Percentiles rank a stretch among this genome's conserved stretches.
Evolutionary conservation across 1,139 yeast species (phyloP).

Genomic region (Meyerozyma sp.): DNA sequence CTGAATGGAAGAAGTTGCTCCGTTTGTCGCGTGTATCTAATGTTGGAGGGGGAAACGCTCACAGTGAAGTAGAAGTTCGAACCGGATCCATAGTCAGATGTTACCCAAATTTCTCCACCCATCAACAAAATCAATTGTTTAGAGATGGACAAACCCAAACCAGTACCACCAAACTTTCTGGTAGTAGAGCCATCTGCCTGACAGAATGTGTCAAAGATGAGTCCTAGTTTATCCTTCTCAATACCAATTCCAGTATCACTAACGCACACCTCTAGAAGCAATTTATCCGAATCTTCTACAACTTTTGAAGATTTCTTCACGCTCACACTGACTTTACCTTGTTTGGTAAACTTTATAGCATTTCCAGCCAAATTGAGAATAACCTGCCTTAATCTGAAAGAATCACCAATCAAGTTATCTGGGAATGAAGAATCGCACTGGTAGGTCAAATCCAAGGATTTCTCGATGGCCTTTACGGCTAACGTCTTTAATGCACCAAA

Average conservation of each 20-base stretch:
- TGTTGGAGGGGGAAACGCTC: constrained; percentile 68
- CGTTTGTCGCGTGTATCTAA: constrained; percentile 57
- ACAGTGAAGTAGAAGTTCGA: constrained; percentile 78
- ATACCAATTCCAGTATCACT: constrained; percentile 90
- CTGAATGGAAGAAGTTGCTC: constrained; percentile 72
- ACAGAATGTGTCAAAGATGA: constrained; percentile 83
- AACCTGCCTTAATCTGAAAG: constrained; percentile 80
- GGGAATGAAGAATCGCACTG: constrained; percentile 85
- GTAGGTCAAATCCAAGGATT: constrained; percentile 71
- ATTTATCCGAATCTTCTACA: constrained; percentile 45
- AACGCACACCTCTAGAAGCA: constrained; percentile 76
- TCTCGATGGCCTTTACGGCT: constrained; percentile 85
- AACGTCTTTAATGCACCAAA: constrained; percentile 84
- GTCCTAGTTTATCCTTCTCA: constrained; percentile 73
- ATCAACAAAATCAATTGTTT: constrained; percentile 79
- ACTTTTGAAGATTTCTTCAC: constrained; percentile 45
- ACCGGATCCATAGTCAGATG: constrained; percentile 75
- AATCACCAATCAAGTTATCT: constrained; percentile 79
- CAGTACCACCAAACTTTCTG: constrained; percentile 85
- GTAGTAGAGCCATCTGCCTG: constrained; percentile 94
- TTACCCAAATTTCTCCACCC: constrained; percentile 92
- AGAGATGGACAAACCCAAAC: constrained; percentile 76
- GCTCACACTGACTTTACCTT: constrained; percentile 68
- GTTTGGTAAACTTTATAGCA: constrained; percentile 79
- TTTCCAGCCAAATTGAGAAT: constrained; percentile 80